Percentiles rank a stretch among this genome's conserved stretches.
These are phyloP conservation scores for Ceriops decandra DNA, from an alignment of 345 rosid species.

Conservation along the genomic window DNA sequence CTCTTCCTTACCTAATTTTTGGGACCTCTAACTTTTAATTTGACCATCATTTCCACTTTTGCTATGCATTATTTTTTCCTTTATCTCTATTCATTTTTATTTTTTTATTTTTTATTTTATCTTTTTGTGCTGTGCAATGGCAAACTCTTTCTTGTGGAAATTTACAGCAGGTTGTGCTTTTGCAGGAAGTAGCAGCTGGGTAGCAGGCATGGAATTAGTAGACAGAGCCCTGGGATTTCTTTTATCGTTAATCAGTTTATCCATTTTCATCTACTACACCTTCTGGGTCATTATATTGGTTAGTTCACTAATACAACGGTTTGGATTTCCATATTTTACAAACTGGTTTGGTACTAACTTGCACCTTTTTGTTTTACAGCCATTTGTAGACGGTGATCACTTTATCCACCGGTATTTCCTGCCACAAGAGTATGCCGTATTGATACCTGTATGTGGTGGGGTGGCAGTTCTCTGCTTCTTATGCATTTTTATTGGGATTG, in stretches of 20 bases:
- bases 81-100: too few species aligned
- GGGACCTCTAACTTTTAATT: too few species aligned
- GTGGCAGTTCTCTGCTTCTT: slow-evolving; percentile 61
- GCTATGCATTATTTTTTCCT: too few species aligned
- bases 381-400: slow-evolving; percentile 85
- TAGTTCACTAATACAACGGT: slow-evolving; percentile 17
- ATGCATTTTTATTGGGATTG: slow-evolving; percentile 64
- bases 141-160: neutral
- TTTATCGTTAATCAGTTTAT: slow-evolving; percentile 59
- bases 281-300: slow-evolving; percentile 97
- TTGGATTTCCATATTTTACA: neutral
- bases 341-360: neutral
- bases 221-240: slow-evolving; percentile 83
- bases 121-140: too few species aligned
- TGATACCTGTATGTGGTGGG: slow-evolving; percentile 71
- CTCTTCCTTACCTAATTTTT: too few species aligned
- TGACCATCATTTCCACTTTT: too few species aligned
- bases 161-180: neutral
- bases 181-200: slow-evolving; percentile 2
- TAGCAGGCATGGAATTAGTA: slow-evolving; percentile 62
- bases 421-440: slow-evolving; percentile 77
- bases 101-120: too few species aligned
- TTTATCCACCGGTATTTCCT: slow-evolving; percentile 85
- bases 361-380: slow-evolving; percentile 44
- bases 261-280: slow-evolving; percentile 84